Base-by-base conservation (phyloP, 345 rosid species). In the Pugionium dolabratum region DNA sequence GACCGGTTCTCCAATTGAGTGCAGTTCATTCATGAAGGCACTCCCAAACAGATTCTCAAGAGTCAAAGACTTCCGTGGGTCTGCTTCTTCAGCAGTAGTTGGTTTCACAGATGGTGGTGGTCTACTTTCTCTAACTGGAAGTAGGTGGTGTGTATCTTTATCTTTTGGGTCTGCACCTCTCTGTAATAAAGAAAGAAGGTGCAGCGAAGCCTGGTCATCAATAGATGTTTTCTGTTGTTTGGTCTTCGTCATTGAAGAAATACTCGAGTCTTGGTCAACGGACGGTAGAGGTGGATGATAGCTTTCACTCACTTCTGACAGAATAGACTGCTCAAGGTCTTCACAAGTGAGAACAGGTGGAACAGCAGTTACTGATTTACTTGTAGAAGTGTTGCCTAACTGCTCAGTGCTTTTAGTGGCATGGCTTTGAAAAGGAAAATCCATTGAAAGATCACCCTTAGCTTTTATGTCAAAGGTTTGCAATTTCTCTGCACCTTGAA, bases 31-130 rank as follows among this genome's bases (percentile, higher is more conserved):
- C 99, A 94, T 94, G 75, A 94, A 88, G 72, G 96, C 95, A 62
- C 88, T 79, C 44, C 99, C 99, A 71, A 94, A 94, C 60, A 94
- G 93, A 70, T 91, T 73, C 79, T 88, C 99, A 35, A 94, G 97
- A 64, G 99, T 90, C 79, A 86, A 73, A 57, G 75, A 74, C 78
- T 87, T 85, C 62, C 81, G 84, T 35, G 72, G 62, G 51, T 60
- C 80, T 49, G 67, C 64, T 53, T 73, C 90, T 70, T 62, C 79
- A 30, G 82, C 76, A 40, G 81, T 71, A 33, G 7, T 36, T 36
- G 46, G 53, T 51, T 66, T 65, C 62, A 51, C 25, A 43, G 76
- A 18, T 39, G 68, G 64, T 46, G 69, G 53, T 54, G 64, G 58
- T 61, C 54, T 67, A 46, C 66, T 59, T 9, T 81, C 94, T n/a